Conservation (phyloP, 306 rosid species). For the Hylodesmum podocarpum region DNA sequence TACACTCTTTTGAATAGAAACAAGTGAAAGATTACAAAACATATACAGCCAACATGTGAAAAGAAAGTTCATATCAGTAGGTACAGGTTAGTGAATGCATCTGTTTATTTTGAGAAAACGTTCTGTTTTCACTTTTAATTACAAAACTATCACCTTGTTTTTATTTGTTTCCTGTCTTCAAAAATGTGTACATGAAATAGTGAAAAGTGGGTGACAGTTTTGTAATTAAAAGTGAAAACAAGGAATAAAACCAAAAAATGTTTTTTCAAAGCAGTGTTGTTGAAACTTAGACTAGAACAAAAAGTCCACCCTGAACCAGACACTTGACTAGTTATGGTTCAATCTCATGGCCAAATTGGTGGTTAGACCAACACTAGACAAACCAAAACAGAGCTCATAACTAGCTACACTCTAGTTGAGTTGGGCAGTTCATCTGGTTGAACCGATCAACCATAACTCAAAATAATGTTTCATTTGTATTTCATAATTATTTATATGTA, state of each 20-base stretch:
- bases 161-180: too few relatives aligned
- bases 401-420: not conserved
- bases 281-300: too few relatives aligned
- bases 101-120: too few relatives aligned
- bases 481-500: not conserved
- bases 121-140: too few relatives aligned
- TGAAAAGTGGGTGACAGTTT: too few relatives aligned
- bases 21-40: not conserved
- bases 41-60: not conserved
- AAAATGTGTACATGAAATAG: too few relatives aligned
- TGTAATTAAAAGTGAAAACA: too few relatives aligned
- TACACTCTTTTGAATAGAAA: constrained; percentile 1
- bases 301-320: not conserved
- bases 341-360: not conserved
- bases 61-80: not conserved
- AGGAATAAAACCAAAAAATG: too few relatives aligned
- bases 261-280: too few relatives aligned
- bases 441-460: constrained; percentile 2
- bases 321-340: not conserved
- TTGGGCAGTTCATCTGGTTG: not conserved
- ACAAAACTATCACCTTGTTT: too few relatives aligned
- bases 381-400: not conserved
- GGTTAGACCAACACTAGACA: not conserved
- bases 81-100: not conserved
- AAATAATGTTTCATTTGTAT: not conserved